These are phyloP conservation scores for Candida sp. DNA, from an alignment of 1,139 yeast genomes.

Conservation along the genomic window DNA sequence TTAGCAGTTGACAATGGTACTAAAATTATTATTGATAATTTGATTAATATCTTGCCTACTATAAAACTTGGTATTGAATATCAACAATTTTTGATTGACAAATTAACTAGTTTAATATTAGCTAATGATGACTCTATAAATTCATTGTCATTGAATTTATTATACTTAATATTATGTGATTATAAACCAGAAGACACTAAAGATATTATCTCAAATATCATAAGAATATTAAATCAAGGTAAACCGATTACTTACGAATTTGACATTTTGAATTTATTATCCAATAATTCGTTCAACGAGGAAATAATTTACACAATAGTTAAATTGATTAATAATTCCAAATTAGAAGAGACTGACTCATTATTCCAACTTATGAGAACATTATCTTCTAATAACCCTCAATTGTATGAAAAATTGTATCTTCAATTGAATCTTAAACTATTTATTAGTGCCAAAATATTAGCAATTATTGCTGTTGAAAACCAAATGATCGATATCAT, in stretches of 20 bases:
- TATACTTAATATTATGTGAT: constrained; percentile 12
- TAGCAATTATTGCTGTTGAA: constrained; percentile 39
- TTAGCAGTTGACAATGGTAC: constrained; percentile 35
- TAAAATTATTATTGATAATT: constrained; percentile 27
- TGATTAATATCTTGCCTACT: constrained; percentile 18
- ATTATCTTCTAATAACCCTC: constrained; percentile 5
- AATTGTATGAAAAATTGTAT: constrained; percentile 9
- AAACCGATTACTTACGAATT: constrained; percentile 9
- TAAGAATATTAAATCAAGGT: constrained; percentile 9
- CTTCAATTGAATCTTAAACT: constrained; percentile 13
- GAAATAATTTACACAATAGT: constrained; percentile 6
- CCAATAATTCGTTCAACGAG: constrained; percentile 2
- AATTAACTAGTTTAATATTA: constrained; percentile 16
- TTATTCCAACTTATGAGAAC: constrained; percentile 10
- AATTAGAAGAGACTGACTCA: constrained; percentile 6
- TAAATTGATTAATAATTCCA: constrained; percentile 10
- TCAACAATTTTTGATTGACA: constrained; percentile 13
- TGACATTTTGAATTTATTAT: constrained; percentile 9
- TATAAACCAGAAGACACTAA: constrained; percentile 3
- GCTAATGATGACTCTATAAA: constrained; percentile 25
- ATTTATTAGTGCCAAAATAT: constrained; percentile 29
- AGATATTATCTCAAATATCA: constrained; percentile 7
- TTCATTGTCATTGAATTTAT: constrained; percentile 19
- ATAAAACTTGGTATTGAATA: constrained; percentile 18
- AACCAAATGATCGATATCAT: constrained; percentile 28